phyloP scores from a whole-genome alignment of 2,329 filamentous ascomycete species.

The Pseudogymnoascus sp. region DNA sequence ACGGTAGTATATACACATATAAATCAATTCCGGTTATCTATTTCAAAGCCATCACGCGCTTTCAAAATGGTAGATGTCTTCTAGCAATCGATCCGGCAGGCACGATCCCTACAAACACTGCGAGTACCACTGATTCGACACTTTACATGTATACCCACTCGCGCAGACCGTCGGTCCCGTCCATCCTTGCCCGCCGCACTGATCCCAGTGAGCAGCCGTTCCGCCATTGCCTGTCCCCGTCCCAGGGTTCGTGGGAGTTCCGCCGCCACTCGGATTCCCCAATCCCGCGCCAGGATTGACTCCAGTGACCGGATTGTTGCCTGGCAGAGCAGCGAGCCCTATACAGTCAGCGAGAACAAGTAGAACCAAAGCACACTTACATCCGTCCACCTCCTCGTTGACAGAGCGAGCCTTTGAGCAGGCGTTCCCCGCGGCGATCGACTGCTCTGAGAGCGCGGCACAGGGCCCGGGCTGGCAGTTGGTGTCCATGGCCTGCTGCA shows the following conservation, averaged over 20 bases:
- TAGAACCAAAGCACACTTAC: constrained; percentile 30
- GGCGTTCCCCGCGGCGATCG: constrained; percentile 40
- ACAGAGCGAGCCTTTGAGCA: constrained; percentile 43
- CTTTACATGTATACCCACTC: constrained; percentile 19
- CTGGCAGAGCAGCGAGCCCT: constrained; percentile 16
- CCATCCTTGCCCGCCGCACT: constrained; percentile 4
- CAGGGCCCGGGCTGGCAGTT: constrained; percentile 44
- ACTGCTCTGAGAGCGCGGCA: constrained; percentile 39
- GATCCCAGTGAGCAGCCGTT: constrained; percentile 18
- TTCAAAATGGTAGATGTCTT: no score
- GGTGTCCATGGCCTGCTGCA: constrained; percentile 45
- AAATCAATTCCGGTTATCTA: no score
- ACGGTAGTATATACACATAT: no score
- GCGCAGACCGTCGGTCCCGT: constrained; percentile 5
- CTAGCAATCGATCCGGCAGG: no score
- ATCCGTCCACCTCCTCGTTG: constrained; percentile 44
- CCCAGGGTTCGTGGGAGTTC: background rate
- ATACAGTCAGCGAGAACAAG: background rate
- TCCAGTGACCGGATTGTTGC: constrained; percentile 13
- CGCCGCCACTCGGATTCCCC: background rate
- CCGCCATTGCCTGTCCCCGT: background rate
- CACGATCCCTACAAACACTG: constrained; percentile 12
- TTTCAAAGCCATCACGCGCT: no score
- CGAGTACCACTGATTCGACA: constrained; percentile 17
- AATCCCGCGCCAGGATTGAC: constrained; percentile 4